phyloP scores from a whole-genome alignment of 345 rosid genomes.

The Nasturtium officinale region DNA sequence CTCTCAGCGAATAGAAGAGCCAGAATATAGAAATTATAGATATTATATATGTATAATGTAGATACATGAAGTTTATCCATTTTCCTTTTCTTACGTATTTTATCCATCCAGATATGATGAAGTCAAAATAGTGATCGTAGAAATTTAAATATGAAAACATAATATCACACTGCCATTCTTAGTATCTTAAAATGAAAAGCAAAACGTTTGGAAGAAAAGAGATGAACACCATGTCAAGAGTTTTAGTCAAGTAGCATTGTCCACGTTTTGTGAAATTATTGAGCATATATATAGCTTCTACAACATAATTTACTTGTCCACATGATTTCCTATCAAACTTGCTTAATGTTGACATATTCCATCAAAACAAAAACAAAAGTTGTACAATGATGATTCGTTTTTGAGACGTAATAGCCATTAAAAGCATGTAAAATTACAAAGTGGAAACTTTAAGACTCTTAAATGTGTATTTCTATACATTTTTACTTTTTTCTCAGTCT shows the following conservation, averaged over 20 bases:
- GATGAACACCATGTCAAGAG: neutral
- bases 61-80: conserved; percentile 27
- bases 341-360: neutral
- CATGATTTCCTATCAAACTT: conserved; percentile 1
- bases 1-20: conserved; percentile 36
- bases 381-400: neutral
- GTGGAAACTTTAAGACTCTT: conserved; percentile 16
- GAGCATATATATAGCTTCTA: neutral
- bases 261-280: neutral
- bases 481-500: conserved; percentile 23
- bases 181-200: neutral
- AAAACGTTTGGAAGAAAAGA: neutral
- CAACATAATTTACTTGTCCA: neutral
- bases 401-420: neutral
- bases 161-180: neutral
- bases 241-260: neutral
- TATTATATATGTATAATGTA: neutral
- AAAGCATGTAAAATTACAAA: neutral
- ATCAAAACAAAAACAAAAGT: neutral
- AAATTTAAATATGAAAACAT: neutral
- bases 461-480: conserved; percentile 37
- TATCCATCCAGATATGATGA: conserved; percentile 30
- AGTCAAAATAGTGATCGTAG: neutral
- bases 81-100: neutral
- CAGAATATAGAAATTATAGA: neutral